phyloP scores from a whole-genome alignment of 768 basidiomycete species.

The Suillus weaverae region DNA sequence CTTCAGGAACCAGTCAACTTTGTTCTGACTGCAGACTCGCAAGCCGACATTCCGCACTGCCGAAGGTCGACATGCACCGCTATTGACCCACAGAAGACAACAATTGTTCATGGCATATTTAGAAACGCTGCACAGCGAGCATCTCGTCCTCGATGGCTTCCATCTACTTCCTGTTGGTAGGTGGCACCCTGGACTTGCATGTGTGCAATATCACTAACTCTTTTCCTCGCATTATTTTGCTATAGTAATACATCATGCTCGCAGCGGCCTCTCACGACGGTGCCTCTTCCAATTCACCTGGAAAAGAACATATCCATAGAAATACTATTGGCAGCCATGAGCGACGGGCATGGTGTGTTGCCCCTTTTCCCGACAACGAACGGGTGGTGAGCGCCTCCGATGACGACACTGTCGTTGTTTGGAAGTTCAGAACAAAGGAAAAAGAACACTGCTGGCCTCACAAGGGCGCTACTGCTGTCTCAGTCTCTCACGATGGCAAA shows the following conservation, averaged over 20 bases:
- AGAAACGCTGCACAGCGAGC: background rate
- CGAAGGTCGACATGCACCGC: background rate
- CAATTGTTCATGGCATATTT: background rate
- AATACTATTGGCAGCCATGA: background rate
- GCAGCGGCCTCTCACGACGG: background rate
- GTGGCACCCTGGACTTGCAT: background rate
- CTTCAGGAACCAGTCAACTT: no score
- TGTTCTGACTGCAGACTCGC: background rate
- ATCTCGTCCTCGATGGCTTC: background rate
- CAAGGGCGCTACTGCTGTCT: constrained; percentile 19
- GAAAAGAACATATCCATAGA: background rate
- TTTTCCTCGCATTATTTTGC: background rate
- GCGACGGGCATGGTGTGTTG: background rate
- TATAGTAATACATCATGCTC: background rate
- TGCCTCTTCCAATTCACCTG: background rate
- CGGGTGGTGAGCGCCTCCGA: constrained; percentile 1
- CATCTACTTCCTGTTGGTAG: background rate
- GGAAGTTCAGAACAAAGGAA: background rate
- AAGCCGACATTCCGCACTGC: background rate
- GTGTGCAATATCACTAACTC: background rate
- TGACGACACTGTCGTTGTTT: constrained; percentile 1
- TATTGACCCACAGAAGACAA: background rate
- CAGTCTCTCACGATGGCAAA: constrained; percentile 18
- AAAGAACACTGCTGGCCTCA: background rate
- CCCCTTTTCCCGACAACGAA: background rate